These are phyloP conservation scores for Spathaspora sp. DNA, from an alignment of 805 yeast species.

Conservation along the genomic window DNA sequence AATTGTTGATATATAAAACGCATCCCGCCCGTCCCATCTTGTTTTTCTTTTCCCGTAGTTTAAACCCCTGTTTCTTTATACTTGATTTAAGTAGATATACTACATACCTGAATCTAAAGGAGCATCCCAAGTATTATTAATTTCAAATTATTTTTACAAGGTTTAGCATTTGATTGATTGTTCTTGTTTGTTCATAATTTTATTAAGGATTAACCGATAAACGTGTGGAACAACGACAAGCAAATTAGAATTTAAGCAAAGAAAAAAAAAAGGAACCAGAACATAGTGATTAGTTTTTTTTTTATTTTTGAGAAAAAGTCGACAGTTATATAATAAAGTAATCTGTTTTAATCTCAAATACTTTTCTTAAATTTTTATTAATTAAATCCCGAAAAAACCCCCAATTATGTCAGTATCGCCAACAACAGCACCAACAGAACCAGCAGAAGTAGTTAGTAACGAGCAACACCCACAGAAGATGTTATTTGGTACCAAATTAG, in stretches of 20 bases:
- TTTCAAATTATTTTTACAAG: too few species aligned
- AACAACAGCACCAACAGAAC: background rate
- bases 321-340: background rate
- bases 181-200: too few species aligned
- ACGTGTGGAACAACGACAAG: background rate
- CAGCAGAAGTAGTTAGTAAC: background rate
- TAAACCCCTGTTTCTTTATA: too few species aligned
- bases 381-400: background rate
- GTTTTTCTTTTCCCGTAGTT: too few species aligned
- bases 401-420: slow-evolving; percentile 2
- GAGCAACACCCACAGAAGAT: slow-evolving; percentile 29
- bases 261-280: background rate
- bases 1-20: too few species aligned
- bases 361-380: background rate
- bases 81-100: too few species aligned
- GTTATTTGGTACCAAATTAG: slow-evolving; percentile 84
- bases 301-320: background rate
- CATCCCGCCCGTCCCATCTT: too few species aligned
- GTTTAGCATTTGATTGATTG: too few species aligned
- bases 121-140: too few species aligned
- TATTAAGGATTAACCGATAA: too few species aligned
- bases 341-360: background rate
- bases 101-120: too few species aligned
- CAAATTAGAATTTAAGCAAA: background rate
- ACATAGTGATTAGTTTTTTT: too few species aligned